Conservation (phyloP, 225 moss, liverwort and hornwort genomes). For the Rhytidiadelphus loreus region DNA sequence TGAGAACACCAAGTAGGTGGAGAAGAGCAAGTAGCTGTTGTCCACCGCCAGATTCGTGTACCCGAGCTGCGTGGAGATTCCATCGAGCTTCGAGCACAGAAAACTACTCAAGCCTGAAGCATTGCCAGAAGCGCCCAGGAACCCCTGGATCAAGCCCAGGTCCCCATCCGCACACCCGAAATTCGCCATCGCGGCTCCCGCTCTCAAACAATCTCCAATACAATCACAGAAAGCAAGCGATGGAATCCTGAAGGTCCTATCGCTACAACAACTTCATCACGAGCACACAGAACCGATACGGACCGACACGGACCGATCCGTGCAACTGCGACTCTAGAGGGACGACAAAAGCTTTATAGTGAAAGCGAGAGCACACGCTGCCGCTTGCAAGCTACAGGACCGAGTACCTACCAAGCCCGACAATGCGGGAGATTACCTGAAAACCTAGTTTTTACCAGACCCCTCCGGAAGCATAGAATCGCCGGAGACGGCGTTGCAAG, state of each 20-base stretch:
- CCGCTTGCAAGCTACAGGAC: neutral
- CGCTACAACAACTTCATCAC: neutral
- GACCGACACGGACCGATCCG: neutral
- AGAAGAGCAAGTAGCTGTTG: constrained; percentile 49
- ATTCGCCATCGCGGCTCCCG: neutral
- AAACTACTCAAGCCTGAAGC: constrained; percentile 22
- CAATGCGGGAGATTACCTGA: neutral
- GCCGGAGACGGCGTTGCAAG: neutral
- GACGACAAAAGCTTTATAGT: neutral
- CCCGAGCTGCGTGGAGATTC: constrained; percentile 8
- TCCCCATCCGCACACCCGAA: constrained; percentile 34
- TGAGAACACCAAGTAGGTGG: constrained; percentile 60
- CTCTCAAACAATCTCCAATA: neutral
- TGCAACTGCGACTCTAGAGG: neutral
- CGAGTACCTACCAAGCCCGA: neutral
- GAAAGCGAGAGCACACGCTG: neutral
- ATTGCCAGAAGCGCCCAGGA: constrained; percentile 8
- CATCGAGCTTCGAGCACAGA: constrained; percentile 50
- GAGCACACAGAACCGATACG: neutral
- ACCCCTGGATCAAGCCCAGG: constrained; percentile 5
- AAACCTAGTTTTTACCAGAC: neutral
- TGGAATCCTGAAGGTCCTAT: neutral
- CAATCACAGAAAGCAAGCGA: neutral
- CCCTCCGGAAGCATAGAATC: neutral
- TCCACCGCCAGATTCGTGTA: constrained; percentile 34